Percentiles rank a stretch among this genome's conserved stretches.
These are phyloP conservation scores for Phlyctochytrium bullatum DNA, from an alignment of 192 early-diverging fungal species.

Conservation along the genomic window DNA sequence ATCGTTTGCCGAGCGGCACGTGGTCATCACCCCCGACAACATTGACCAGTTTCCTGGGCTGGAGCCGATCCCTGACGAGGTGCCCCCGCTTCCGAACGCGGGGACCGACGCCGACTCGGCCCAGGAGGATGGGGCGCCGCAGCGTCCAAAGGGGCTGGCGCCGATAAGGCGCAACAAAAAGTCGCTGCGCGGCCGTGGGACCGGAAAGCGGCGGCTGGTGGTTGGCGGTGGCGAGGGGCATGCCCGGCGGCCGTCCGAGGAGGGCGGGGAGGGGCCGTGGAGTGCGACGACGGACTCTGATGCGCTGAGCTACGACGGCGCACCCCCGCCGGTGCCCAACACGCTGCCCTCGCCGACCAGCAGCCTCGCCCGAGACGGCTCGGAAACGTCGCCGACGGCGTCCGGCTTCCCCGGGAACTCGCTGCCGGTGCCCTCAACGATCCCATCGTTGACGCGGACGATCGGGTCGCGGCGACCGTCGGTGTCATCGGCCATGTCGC, in stretches of 20 bases:
- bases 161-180: conserved; percentile 13
- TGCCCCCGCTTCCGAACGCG: not conserved
- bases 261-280: not conserved
- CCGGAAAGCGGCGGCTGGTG: not conserved
- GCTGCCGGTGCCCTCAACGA: too few species aligned
- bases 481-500: not conserved
- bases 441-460: too few species aligned
- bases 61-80: too few species aligned
- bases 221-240: not conserved
- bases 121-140: not conserved
- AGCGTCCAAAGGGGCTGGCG: conserved; percentile 23
- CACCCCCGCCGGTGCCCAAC: not conserved
- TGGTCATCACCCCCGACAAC: conserved; percentile 34
- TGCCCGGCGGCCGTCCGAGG: too few species aligned
- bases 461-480: not conserved
- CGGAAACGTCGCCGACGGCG: too few species aligned
- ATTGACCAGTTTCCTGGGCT: conserved; percentile 22
- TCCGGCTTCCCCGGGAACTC: too few species aligned
- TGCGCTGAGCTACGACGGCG: too few species aligned
- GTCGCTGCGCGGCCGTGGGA: too few species aligned
- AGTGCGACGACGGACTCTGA: not conserved
- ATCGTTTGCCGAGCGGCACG: conserved; percentile 36
- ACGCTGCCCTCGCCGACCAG: not conserved
- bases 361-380: not conserved
- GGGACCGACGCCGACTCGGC: not conserved